These are phyloP conservation scores for Nepenthes mirabilis DNA, from an alignment of 148 eudicot genomes.

Conservation along the genomic window DNA sequence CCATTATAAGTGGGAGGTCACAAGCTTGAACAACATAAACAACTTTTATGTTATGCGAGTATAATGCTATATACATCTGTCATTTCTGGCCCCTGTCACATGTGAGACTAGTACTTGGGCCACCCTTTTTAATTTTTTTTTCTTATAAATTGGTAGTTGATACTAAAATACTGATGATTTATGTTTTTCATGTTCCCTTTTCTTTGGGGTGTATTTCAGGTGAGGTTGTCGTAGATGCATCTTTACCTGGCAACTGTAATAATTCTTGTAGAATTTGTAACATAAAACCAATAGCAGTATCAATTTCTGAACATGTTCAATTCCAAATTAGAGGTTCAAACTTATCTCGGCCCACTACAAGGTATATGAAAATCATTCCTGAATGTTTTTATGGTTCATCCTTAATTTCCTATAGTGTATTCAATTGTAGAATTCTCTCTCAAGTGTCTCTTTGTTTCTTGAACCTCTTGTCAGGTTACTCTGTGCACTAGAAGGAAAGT, in stretches of 20 bases:
- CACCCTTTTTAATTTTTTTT: too few relatives aligned
- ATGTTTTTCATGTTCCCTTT: background rate
- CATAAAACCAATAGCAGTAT: slow-evolving; percentile 71
- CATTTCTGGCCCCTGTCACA: too few relatives aligned
- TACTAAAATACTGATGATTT: background rate
- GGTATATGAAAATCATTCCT: slow-evolving; percentile 25
- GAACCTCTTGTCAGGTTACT: slow-evolving; percentile 34
- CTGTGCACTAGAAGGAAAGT: slow-evolving; percentile 75
- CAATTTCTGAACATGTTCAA: slow-evolving; percentile 39
- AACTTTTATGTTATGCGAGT: too few relatives aligned
- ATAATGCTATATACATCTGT: too few relatives aligned
- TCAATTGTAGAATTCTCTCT: background rate
- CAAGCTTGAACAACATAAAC: too few relatives aligned
- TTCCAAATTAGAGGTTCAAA: slow-evolving; percentile 58
- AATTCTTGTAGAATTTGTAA: slow-evolving; percentile 32
- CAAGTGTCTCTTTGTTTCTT: background rate
- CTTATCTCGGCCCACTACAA: slow-evolving; percentile 36
- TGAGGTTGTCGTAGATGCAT: slow-evolving; percentile 48
- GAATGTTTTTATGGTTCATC: too few relatives aligned
- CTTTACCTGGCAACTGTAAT: slow-evolving; percentile 26
- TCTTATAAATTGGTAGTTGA: too few relatives aligned
- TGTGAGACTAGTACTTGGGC: too few relatives aligned
- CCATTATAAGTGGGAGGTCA: too few relatives aligned
- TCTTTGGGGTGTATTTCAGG: slow-evolving; percentile 29
- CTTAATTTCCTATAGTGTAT: background rate